These are phyloP conservation scores for Eutrema yunnanense DNA, from an alignment of 345 rosid genomes.

Conservation along the genomic window DNA sequence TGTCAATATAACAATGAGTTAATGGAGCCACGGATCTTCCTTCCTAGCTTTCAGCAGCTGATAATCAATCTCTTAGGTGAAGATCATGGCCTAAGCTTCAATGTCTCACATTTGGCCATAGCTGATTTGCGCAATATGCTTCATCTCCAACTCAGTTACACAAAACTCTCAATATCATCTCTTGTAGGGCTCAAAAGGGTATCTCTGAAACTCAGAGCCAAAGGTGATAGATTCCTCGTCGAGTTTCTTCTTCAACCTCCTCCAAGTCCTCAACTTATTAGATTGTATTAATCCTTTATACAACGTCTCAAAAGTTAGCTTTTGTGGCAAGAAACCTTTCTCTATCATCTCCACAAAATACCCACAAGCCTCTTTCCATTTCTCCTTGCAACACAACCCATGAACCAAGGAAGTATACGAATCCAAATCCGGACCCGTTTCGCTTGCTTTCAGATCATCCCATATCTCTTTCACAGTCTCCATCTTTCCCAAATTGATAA, in stretches of 20 bases:
- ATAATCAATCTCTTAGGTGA: background rate
- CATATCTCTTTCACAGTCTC: constrained; percentile 59
- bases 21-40: background rate
- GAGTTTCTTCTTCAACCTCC: constrained; percentile 82
- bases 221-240: constrained; percentile 70
- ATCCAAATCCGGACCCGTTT: constrained; percentile 64
- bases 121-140: no score
- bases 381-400: constrained; percentile 57
- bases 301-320: constrained; percentile 71
- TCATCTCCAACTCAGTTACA: background rate
- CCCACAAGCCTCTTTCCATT: constrained; percentile 73
- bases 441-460: constrained; percentile 49
- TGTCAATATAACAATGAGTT: background rate
- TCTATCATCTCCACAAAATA: constrained; percentile 89
- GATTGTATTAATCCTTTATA: constrained; percentile 80
- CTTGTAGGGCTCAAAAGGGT: constrained; percentile 60
- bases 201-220: constrained; percentile 64
- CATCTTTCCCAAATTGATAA: constrained; percentile 48
- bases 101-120: no score
- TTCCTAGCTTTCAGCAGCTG: background rate
- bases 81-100: background rate
- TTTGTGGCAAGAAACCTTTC: constrained; percentile 84
- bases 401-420: constrained; percentile 68
- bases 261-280: constrained; percentile 84
- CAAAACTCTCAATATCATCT: constrained; percentile 30